Percentiles rank a stretch among this genome's conserved stretches.
phyloP scores from a whole-genome alignment of 495 filamentous ascomycete genomes.

The Aspergillus bertholletiae region DNA sequence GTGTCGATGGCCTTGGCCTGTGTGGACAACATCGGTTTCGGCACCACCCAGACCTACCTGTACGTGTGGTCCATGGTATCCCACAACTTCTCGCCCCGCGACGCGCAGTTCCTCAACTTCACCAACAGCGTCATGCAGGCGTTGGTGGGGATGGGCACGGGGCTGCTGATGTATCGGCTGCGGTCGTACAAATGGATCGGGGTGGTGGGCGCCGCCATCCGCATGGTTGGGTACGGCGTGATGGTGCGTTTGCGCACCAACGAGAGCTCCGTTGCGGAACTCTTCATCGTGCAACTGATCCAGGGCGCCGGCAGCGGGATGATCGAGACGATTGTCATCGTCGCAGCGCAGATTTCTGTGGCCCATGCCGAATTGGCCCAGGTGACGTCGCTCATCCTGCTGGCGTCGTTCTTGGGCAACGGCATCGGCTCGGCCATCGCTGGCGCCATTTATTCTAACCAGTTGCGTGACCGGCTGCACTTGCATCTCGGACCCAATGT shows the following conservation, averaged over 20 bases:
- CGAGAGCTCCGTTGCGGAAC: conserved; percentile 39
- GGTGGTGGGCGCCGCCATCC: conserved; percentile 34
- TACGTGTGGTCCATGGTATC: conserved; percentile 45
- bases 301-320: conserved; percentile 48
- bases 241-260: conserved; percentile 47
- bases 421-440: conserved; percentile 47
- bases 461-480: conserved; percentile 28
- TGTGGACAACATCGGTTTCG: conserved; percentile 39
- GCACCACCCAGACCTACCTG: conserved; percentile 41
- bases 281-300: conserved; percentile 44
- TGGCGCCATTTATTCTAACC: conserved; percentile 45
- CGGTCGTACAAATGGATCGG: conserved; percentile 45
- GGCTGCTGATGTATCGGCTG: conserved; percentile 38
- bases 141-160: conserved; percentile 37
- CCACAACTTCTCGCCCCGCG: conserved; percentile 33
- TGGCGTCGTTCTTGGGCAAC: conserved; percentile 40
- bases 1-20: conserved; percentile 34
- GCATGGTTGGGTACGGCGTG: conserved; percentile 45
- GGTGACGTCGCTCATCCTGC: conserved; percentile 42
- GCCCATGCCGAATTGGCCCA: conserved; percentile 44
- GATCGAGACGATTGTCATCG: conserved; percentile 40
- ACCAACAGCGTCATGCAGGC: conserved; percentile 44
- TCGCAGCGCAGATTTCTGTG: conserved; percentile 42
- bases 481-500: conserved; percentile 26
- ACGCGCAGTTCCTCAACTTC: conserved; percentile 44